Conservation (phyloP, 257 asterid species). For the Buddleja alternifolia region DNA sequence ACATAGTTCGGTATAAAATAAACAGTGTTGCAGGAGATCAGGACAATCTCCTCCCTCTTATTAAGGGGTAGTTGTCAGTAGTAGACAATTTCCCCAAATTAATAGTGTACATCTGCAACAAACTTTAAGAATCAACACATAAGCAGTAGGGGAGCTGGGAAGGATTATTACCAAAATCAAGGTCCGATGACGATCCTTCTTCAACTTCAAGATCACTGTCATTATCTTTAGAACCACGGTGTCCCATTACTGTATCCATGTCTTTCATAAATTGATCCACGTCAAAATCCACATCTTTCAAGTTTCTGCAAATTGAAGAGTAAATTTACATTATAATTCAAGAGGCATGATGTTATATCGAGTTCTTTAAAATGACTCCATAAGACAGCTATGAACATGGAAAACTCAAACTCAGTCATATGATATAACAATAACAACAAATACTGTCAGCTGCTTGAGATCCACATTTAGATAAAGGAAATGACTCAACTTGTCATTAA, state of each 20-base stretch:
- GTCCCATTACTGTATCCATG: conserved; percentile 69
- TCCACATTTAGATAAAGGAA: conserved; percentile 6
- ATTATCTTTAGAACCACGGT: conserved; percentile 45
- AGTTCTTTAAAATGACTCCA: conserved; percentile 8
- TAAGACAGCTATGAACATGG: conserved; percentile 7
- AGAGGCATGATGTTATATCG: conserved; percentile 11
- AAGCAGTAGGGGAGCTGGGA: conserved; percentile 14
- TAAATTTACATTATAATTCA: conserved; percentile 3
- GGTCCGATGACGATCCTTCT: conserved; percentile 70
- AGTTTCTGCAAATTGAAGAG: conserved; percentile 40
- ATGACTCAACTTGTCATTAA: not conserved
- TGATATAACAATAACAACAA: not conserved
- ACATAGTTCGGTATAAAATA: not conserved
- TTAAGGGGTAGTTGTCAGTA: not conserved
- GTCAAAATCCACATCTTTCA: conserved; percentile 73
- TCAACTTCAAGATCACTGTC: conserved; percentile 59
- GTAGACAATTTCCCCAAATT: not conserved
- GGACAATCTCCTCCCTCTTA: not conserved
- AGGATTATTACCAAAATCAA: conserved; percentile 76
- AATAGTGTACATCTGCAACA: conserved; percentile 15
- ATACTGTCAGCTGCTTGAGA: conserved; percentile 9
- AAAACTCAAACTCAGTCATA: conserved; percentile 1
- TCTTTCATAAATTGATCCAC: conserved; percentile 85
- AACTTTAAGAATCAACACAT: conserved; percentile 2
- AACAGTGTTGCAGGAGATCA: conserved; percentile 2